Evolutionary conservation across 441 rosid genomes (phyloP), one percentile per base, ranked within the genome.

Genomic region (Hura crepitans): DNA sequence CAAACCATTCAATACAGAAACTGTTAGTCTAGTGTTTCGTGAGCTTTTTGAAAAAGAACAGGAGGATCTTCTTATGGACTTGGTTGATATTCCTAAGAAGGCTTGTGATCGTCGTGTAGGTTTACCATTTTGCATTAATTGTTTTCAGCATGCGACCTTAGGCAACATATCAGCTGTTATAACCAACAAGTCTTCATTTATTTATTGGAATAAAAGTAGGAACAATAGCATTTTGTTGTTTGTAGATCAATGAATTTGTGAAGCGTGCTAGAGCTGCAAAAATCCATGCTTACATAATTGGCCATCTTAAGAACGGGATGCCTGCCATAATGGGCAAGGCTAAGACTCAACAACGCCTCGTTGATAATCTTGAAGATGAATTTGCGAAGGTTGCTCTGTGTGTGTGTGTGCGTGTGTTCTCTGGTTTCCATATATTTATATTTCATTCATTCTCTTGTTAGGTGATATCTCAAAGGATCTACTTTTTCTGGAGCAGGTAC

Each of bases 211-310:
- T n/a, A n/a, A n/a, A n/a, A n/a, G n/a, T n/a, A n/a, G n/a, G n/a
- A n/a, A n/a, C n/a, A n/a, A n/a, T n/a, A n/a, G n/a, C n/a, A n/a
- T 12, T 57, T 33, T 28, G 63, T 45, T 56, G 28, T 2, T 58
- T 35, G 65, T 73, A 90, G 98, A 93, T 93, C 59, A 93, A 93
- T 23, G 98, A 90, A 78, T 93, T 90, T 76, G 93, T 89, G 73
- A 93, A 90, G 78, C 90, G 98, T 57, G 97, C 98, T 53, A 84
- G 97, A 84, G 98, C 93, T 35, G 96, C 90, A 25, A 89, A 86
- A 87, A 93, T 93, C 62, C 93, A 93, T 81, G 91, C 98, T 18
- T 86, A 85, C 75, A 89, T 93, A 51, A 87, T 93, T 58, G 80
- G 96, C 74, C 90, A 93, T 82, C 87, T 93, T 27, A 89, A 77